These are phyloP conservation scores for Penicillium sp. DNA, from an alignment of 2,329 filamentous ascomycete species.

Conservation along the genomic window DNA sequence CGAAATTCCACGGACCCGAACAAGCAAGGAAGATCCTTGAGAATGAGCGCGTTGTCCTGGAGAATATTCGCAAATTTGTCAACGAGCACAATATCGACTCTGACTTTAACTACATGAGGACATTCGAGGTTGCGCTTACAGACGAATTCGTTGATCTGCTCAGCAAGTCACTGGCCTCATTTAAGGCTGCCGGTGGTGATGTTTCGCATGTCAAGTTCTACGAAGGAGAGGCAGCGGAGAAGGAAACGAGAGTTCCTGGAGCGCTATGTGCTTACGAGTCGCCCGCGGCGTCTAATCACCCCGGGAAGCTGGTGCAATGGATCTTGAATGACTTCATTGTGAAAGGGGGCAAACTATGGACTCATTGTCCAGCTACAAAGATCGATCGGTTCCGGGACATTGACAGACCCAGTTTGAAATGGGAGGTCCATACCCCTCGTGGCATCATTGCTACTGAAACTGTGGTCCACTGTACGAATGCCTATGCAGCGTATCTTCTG, in stretches of 20 bases:
- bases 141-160: background rate
- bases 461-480: constrained; percentile 8
- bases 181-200: constrained; percentile 6
- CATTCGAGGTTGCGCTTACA: constrained; percentile 1
- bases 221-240: constrained; percentile 2
- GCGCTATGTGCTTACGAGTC: constrained; percentile 4
- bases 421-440: constrained; percentile 4
- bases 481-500: constrained; percentile 3
- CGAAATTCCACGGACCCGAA: constrained; percentile 3
- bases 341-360: constrained; percentile 7
- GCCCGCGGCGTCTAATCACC: constrained; percentile 6
- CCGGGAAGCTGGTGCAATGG: constrained; percentile 10
- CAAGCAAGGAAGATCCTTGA: constrained; percentile 7
- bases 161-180: background rate
- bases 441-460: background rate
- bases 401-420: background rate
- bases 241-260: background rate
- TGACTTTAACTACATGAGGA: constrained; percentile 2
- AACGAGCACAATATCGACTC: background rate
- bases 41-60: constrained; percentile 4
- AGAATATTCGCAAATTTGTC: background rate
- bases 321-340: constrained; percentile 6
- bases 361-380: constrained; percentile 4
- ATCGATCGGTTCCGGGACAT: background rate
- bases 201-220: constrained; percentile 1